These are phyloP conservation scores for Pulicaria dysenterica DNA, from an alignment of 129 eudicot genomes.

Conservation along the genomic window DNA sequence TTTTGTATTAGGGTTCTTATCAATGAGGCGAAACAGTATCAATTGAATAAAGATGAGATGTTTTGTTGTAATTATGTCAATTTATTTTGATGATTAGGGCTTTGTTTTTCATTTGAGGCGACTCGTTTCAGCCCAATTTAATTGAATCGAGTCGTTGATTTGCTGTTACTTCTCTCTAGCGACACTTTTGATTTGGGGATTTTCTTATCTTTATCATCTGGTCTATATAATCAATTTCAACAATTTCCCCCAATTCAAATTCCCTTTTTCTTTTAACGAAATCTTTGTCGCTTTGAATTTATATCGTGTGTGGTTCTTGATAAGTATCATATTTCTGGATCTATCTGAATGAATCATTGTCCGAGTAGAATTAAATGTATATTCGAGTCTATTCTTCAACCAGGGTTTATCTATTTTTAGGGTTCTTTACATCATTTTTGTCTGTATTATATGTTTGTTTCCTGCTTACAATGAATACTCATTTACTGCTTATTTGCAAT, in stretches of 20 bases:
- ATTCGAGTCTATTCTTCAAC: not conserved
- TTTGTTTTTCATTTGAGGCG: not conserved
- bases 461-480: not conserved
- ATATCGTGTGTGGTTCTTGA: conserved; percentile 3
- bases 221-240: not conserved
- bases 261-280: not conserved
- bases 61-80: not conserved
- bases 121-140: not conserved
- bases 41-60: not conserved
- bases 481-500: conserved; percentile 6
- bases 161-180: not conserved
- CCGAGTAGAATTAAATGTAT: not conserved
- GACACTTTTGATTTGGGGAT: not conserved
- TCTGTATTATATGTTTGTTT: not conserved
- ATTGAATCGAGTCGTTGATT: conserved; percentile 10
- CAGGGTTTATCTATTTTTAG: not conserved
- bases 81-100: conserved; percentile 8
- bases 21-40: not conserved
- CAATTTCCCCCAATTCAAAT: not conserved
- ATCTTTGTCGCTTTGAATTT: conserved; percentile 11
- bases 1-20: conserved; percentile 4
- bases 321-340: conserved; percentile 18
- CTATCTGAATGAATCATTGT: conserved; percentile 9
- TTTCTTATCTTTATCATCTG: not conserved
- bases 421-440: conserved; percentile 5